Evolutionary conservation across 139 green algal species (phyloP), one percentile per base, ranked within the genome.

Genomic region (Picochlorum sp.): DNA sequence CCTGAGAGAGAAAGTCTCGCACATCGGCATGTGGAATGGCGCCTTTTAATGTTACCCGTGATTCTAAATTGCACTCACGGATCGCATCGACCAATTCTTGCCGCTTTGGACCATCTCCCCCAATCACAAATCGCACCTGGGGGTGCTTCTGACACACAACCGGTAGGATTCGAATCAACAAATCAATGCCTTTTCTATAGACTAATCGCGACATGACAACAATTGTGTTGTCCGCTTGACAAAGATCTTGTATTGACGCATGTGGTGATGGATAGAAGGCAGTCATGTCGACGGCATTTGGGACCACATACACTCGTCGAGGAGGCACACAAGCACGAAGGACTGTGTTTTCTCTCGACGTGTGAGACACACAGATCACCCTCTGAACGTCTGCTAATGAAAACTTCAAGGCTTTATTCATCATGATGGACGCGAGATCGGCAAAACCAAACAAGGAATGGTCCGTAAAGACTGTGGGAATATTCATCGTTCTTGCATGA

Each of bases 361-460:
- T 96, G 83, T 97, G 89, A 23, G 77, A 91, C 5, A 98, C 93
- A 69, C 93, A 98, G 59, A 98, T 88, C 8, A 83, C 79, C 45
- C 76, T 65, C 61, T 90, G 73, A 20, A 87, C 79, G 56, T 93
- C 86, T 3, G 81, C 70, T 65, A 95, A 71, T 8, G 85, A 79
- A 49, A 72, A 85, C 67, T 92, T 92, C 38, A 94, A 77, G 18
- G 88, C 44, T 70, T 81, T 88, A 79, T 98, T 98, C n/a, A 85
- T 85, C 8, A 86, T 37, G 51, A 98, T 96, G 76, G 71, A 85
- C 32, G 61, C 50, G 16, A 73, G 63, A 61, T 96, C 90, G 14
- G 88, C 84, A 79, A 98, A 97, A 14, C 93, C 93, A 56, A 96
- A 95, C 24, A 98, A 80, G 1, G 88, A 96, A 74, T 98, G 93